Evolutionary conservation across 2,329 filamentous ascomycete genomes (phyloP), one percentile per base, ranked within the genome.

Genomic region (Metarhizium humberi): DNA sequence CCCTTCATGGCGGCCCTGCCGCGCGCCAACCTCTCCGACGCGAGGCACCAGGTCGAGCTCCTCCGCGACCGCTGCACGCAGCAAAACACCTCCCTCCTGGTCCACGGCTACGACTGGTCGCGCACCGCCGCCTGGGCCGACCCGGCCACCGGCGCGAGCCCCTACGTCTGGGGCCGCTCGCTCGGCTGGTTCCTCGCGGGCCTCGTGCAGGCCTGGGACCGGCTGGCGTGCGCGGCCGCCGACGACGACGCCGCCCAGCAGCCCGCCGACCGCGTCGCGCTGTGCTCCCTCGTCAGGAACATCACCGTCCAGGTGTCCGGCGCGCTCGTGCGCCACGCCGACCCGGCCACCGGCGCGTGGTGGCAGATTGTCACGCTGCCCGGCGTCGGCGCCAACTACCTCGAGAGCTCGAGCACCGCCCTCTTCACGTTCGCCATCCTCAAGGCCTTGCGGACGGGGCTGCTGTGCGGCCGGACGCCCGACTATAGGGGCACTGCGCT

Each of bases 331-430:
- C 74, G 76, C 59, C 73, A 76, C 32, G 63, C 66, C 1, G 66
- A 71, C 3, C 66, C 78, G 0, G 71, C 74, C 0, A 60, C 59
- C 2, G 78, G 79, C 0, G 79, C 77, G 6, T 85, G 81, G 80
- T 84, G 78, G 76, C 67, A 82, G 52, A 69, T 84, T 46, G 79
- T 53, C 13, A 53, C 52, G 5, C 30, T 84, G 74, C 75, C 74
- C 60, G 71, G 75, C 56, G 66, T 72, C 25, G 75, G 73, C 48
- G 79, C 79, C 2, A 85, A 86, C 65, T 85, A 80, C 64, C 77
- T 85, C 50, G 79, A 85, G 68, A 79, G 77, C 42, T 81, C 79
- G 36, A 81, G 75, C 7, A 78, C 77, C 2, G 80, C 79, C 4
- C 80, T 85, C 75, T 84, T 82, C 60, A 71, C 74, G 0, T 81